These are phyloP conservation scores for Dryadomyces quercus-mongolicae DNA, from an alignment of 2,329 filamentous ascomycete genomes.

Conservation along the genomic window DNA sequence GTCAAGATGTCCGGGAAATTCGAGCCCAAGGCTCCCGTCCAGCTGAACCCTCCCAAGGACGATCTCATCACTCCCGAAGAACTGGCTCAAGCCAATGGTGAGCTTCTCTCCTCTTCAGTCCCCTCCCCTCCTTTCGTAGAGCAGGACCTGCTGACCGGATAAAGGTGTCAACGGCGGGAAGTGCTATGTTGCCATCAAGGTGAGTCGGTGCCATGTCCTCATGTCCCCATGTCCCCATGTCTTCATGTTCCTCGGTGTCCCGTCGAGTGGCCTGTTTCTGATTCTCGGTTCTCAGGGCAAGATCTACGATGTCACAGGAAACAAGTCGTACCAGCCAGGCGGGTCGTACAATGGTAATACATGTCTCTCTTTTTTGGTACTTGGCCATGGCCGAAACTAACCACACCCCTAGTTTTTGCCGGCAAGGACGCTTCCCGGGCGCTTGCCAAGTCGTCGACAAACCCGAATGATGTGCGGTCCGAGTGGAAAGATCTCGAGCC, in stretches of 20 bases:
- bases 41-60: slow-evolving; percentile 73
- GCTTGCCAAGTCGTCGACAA: slow-evolving; percentile 74
- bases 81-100: slow-evolving; percentile 74
- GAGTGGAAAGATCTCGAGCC: slow-evolving; percentile 77
- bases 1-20: slow-evolving; percentile 51
- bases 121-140: background rate
- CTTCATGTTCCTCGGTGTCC: background rate
- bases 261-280: background rate
- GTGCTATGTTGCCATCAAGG: slow-evolving; percentile 61
- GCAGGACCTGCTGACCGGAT: background rate
- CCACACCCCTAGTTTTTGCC: slow-evolving; percentile 86
- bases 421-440: slow-evolving; percentile 94
- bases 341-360: slow-evolving; percentile 74
- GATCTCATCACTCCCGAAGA: slow-evolving; percentile 75
- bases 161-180: slow-evolving; percentile 52
- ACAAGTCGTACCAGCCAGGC: slow-evolving; percentile 71
- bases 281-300: slow-evolving; percentile 48
- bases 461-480: slow-evolving; percentile 67
- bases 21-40: slow-evolving; percentile 64
- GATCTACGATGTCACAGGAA: slow-evolving; percentile 88
- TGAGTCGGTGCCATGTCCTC: slow-evolving; percentile 14
- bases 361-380: background rate
- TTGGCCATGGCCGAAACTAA: too few species aligned
- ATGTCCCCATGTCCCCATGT: too few species aligned
- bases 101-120: slow-evolving; percentile 20